Percentiles rank a stretch among this genome's conserved stretches.
phyloP scores from a whole-genome alignment of 2,329 filamentous ascomycete species.

The Rutstroemia sp. region DNA sequence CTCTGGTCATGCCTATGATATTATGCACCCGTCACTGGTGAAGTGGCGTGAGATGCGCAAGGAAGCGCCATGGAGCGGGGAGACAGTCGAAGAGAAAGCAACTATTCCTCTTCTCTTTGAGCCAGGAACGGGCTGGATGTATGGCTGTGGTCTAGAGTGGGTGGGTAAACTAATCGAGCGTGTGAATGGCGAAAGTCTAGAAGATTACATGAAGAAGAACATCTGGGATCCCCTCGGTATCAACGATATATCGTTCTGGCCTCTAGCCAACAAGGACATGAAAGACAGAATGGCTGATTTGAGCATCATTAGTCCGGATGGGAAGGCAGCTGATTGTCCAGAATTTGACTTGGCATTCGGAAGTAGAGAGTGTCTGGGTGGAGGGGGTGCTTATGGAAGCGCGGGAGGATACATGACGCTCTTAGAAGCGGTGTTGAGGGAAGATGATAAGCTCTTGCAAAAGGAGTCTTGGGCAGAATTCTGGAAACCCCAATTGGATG shows the following conservation, averaged over 20 bases:
- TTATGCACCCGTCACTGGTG: neutral
- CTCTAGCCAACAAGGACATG: conserved; percentile 7
- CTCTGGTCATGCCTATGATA: conserved; percentile 19
- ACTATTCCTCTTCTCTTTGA: conserved; percentile 50
- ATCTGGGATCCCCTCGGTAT: conserved; percentile 31
- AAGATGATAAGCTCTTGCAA: conserved; percentile 42
- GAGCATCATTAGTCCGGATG: conserved; percentile 10
- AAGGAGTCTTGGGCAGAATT: neutral
- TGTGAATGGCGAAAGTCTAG: conserved; percentile 11
- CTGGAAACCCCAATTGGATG: neutral
- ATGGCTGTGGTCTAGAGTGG: conserved; percentile 47
- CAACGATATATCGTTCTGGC: conserved; percentile 16
- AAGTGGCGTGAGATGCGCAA: neutral
- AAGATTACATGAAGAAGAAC: conserved; percentile 39
- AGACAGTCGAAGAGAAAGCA: neutral
- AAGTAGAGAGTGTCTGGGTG: conserved; percentile 22
- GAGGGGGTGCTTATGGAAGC: conserved; percentile 31
- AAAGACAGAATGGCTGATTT: conserved; percentile 16
- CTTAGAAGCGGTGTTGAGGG: conserved; percentile 37
- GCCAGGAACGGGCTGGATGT: conserved; percentile 54
- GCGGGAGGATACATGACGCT: conserved; percentile 38
- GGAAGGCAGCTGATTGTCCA: conserved; percentile 11
- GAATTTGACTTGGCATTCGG: conserved; percentile 6
- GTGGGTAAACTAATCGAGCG: conserved; percentile 44
- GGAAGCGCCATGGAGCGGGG: neutral